These are phyloP conservation scores for Huntiella decipiens DNA, from an alignment of 2,329 filamentous ascomycete species.

Conservation along the genomic window DNA sequence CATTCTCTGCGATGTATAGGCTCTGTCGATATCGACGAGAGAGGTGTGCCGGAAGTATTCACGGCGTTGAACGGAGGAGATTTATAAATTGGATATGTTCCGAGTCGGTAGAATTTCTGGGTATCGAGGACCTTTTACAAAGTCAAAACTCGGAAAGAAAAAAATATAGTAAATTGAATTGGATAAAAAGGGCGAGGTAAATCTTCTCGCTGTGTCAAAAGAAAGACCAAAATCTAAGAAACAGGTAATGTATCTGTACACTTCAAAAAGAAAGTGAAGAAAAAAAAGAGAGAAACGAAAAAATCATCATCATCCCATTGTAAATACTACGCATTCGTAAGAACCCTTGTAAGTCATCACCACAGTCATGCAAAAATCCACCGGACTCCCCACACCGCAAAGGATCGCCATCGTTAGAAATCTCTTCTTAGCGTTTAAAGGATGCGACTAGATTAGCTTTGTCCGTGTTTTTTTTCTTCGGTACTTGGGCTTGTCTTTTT, in stretches of 20 bases:
- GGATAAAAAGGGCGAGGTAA: neutral
- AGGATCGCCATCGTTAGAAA: neutral
- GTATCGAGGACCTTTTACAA: neutral
- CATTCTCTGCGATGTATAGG: slow-evolving; percentile 10
- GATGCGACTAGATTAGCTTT: too few species aligned
- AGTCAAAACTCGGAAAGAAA: neutral
- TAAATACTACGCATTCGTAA: neutral
- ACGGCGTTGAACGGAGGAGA: neutral
- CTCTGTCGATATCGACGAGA: neutral
- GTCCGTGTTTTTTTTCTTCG: too few species aligned
- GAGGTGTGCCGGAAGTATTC: neutral
- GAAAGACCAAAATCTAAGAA: neutral
- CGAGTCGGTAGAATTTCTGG: neutral
- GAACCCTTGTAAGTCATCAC: neutral
- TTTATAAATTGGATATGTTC: neutral
- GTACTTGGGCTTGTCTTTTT: too few species aligned
- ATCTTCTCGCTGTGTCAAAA: neutral
- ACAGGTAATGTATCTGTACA: neutral
- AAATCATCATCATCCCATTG: neutral
- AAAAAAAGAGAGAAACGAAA: neutral
- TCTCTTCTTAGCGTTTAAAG: neutral
- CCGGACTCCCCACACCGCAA: too few species aligned
- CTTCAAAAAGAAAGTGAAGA: neutral
- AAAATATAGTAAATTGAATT: neutral
- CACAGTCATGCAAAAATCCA: neutral